Evolutionary conservation across 345 rosid species (phyloP), one percentile per base, ranked within the genome.

Genomic region (Cardiospermum halicacabum): DNA sequence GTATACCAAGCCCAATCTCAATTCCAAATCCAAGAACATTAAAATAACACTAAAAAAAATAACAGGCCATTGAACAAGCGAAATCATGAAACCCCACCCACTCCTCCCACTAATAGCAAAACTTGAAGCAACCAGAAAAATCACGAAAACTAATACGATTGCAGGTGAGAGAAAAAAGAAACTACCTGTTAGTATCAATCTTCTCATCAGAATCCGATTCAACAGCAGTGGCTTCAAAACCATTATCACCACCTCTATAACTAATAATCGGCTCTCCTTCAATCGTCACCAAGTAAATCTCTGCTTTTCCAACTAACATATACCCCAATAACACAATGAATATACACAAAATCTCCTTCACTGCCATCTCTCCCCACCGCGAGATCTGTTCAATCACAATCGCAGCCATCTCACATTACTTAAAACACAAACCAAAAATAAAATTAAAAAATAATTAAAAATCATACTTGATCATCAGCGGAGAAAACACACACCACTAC

Each of bases 261-360:
- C 93, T 89, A 63, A 89, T 73, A 50, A 89, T 78, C 54, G 99
- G 97, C 72, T 95, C 99, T 69, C 92, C 99, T 58, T 89, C 96
- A 69, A 95, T 67, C 4, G 84, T 87, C 58, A 86, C 96, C 16
- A 95, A 81, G 76, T 89, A 95, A 74, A 89, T 74, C 72, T 95
- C 96, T 13, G 95, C 84, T 53, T 66, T 77, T 64, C 62, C 86
- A 48, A 49, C 43, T 11, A 62, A 55, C 67, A 94, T 64, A 54
- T 87, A 66, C 27, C 66, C 39, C 24, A 73, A 72, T 10, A 83
- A 43, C 37, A 75, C 49, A 39, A 89, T 51, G 43, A 74, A 2
- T 39, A 54, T 25, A 62, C 76, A 63, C 28, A 54, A 34, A 77
- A 72, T 31, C 65, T 72, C 74, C 59, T 59, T 56, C 68, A 62